Conservation (phyloP, 164 flowering plant genomes). For the Malania oleifera region DNA sequence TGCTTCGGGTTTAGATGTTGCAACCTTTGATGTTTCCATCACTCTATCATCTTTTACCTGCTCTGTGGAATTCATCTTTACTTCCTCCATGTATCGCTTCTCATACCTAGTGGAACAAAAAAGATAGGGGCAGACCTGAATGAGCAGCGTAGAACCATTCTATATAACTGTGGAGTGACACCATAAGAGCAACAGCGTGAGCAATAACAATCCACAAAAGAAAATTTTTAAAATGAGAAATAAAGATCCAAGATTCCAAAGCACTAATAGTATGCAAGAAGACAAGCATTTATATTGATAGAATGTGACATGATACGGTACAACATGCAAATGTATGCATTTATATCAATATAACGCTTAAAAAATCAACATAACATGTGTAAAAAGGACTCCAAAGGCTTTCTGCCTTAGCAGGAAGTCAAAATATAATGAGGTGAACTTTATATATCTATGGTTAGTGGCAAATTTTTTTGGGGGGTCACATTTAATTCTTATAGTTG, state of each 20-base stretch:
- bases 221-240: not conserved
- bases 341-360: too few species aligned
- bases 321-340: too few species aligned
- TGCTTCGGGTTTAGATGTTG: conserved; percentile 30
- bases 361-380: too few species aligned
- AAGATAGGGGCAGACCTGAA: not conserved
- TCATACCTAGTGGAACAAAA: conserved; percentile 49
- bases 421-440: not conserved
- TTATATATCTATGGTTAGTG: too few species aligned
- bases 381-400: too few species aligned
- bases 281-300: not conserved
- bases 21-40: conserved; percentile 28
- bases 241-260: not conserved
- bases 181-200: not conserved
- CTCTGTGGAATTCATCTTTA: conserved; percentile 37
- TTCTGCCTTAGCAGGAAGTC: not conserved
- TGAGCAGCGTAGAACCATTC: not conserved
- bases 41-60: conserved; percentile 30
- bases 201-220: not conserved
- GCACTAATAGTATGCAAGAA: not conserved
- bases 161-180: not conserved
- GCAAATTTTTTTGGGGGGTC: too few species aligned
- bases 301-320: too few species aligned
- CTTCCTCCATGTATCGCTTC: conserved; percentile 55
- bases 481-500: too few species aligned